Evolutionary conservation across 1,284 basidiomycete species (phyloP).

Genomic region (Apiotrichum akiyoshidainum): DNA sequence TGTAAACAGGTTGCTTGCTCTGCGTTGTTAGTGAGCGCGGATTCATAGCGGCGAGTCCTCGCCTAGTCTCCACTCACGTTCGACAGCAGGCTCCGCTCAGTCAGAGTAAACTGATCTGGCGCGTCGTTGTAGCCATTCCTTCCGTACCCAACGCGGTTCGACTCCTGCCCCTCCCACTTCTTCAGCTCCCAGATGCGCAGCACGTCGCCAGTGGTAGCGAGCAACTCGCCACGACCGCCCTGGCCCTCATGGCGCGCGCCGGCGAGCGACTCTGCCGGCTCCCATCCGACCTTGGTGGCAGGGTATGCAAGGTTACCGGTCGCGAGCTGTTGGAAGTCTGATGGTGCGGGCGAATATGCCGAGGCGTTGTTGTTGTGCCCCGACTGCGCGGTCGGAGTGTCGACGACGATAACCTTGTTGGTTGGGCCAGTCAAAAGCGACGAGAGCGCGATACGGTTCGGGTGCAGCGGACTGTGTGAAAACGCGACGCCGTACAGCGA

Average conservation of each 20-base stretch:
- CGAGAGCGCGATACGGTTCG: conserved; percentile 41
- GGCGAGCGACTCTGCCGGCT: conserved; percentile 37
- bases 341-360: conserved; percentile 7
- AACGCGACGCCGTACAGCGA: conserved; percentile 49
- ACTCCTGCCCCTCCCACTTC: conserved; percentile 41
- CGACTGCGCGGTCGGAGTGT: conserved; percentile 17
- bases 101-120: conserved; percentile 55
- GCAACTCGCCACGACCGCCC: conserved; percentile 58
- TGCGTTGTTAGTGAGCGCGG: conserved; percentile 50
- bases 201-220: conserved; percentile 87
- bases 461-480: conserved; percentile 41
- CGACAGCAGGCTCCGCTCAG: conserved; percentile 57
- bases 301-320: conserved; percentile 39
- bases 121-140: conserved; percentile 40
- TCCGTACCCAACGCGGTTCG: conserved; percentile 55
- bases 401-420: conserved; percentile 46
- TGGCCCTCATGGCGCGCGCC: conserved; percentile 27
- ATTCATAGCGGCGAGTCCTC: conserved; percentile 2
- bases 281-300: conserved; percentile 50
- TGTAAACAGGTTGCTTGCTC: conserved; percentile 68
- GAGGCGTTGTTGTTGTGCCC: conserved; percentile 12
- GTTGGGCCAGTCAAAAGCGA: conserved; percentile 39
- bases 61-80: conserved; percentile 62
- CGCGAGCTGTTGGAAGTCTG: conserved; percentile 38
- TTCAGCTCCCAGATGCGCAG: conserved; percentile 80